Base-by-base conservation (phyloP, 192 early-diverging fungal genomes). In the Allomyces macrogynus region DNA sequence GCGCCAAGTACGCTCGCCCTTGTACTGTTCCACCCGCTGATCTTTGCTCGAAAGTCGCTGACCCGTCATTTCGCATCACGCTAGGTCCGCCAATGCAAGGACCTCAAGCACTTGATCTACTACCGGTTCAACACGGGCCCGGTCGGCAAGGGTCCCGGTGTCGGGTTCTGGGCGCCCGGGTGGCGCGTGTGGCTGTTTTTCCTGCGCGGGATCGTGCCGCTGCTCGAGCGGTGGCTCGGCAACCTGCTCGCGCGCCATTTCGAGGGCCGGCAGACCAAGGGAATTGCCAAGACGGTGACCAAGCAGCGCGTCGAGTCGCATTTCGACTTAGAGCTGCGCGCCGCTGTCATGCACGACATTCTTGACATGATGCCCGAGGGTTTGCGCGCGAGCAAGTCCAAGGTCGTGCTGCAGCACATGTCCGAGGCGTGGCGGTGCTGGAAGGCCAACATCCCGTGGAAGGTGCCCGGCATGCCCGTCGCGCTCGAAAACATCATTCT, bases 101-200 rank as follows among this genome's bases (percentile, higher is more conserved):
- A 95, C 73, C 75, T 95, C 74, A 95, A 95, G 74, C 92, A 95
- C 65, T 73, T 93, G 68, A 93, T 95, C 62, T 91, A 92, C 78
- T 87, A 82, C 70, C 83, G 90, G 20, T 94, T 95, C 75, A 99
- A 91, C 76, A 93, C 90, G 8, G 96, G 93, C 0, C 86, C 93
- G 3, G 93, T 99, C 24, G 93, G 93, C 27, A 97, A 97, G 74
- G 96, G 96, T 44, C 96, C 96, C 16, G 96, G 96, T 69, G 87
- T 89, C 64, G 96, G 96, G 43, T 93, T 99, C 74, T 99, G 96
- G 96, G 93, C 93, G 11, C 96, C 96, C 22, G 91, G 89, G 43
- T 99, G 96, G 96, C 87, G 96, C 66, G 96, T 99, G 49, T 99
- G 96, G 96, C 81, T 99, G 27, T 99, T 99, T 77, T 99, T 97